Evolutionary conservation across 148 eudicot species (phyloP).

Genomic region (Fagopyrum tataricum): DNA sequence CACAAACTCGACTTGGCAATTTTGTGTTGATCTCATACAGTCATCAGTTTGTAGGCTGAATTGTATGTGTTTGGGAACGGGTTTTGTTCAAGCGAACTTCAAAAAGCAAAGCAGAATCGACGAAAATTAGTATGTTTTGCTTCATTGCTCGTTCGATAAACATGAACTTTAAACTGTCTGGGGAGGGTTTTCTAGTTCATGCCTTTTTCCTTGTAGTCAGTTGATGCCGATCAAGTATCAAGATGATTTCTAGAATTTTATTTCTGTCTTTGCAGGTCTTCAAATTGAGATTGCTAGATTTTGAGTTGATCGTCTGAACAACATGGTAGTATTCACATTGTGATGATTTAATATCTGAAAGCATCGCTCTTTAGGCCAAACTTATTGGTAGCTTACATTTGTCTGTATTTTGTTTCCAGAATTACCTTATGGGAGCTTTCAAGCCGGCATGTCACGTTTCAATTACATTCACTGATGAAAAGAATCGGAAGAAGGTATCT

Average conservation of each 20-base stretch:
- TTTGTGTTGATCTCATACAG: too few relatives aligned
- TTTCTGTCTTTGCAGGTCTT: background rate
- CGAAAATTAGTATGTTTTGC: too few relatives aligned
- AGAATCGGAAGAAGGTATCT: slow-evolving; percentile 81
- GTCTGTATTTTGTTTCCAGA: slow-evolving; percentile 32
- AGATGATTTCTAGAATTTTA: too few relatives aligned
- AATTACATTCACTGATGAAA: slow-evolving; percentile 73
- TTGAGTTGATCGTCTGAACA: background rate
- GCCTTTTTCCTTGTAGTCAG: too few relatives aligned
- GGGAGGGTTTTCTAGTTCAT: background rate
- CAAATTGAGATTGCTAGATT: background rate
- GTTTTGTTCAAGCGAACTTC: background rate
- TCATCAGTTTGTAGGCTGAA: too few relatives aligned
- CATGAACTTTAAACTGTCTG: background rate
- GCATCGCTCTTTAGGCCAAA: background rate
- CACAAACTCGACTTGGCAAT: too few relatives aligned
- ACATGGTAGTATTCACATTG: slow-evolving; percentile 3
- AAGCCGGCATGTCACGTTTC: slow-evolving; percentile 86
- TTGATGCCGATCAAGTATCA: too few relatives aligned
- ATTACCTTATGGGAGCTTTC: slow-evolving; percentile 87
- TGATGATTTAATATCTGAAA: background rate
- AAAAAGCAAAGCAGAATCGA: too few relatives aligned
- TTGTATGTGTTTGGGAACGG: too few relatives aligned
- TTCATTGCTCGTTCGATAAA: background rate
- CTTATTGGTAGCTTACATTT: background rate